Evolutionary conservation across 23 red algal species (phyloP), one percentile per base, ranked within the genome.

Genomic region (Gracilaria vermiculophylla): DNA sequence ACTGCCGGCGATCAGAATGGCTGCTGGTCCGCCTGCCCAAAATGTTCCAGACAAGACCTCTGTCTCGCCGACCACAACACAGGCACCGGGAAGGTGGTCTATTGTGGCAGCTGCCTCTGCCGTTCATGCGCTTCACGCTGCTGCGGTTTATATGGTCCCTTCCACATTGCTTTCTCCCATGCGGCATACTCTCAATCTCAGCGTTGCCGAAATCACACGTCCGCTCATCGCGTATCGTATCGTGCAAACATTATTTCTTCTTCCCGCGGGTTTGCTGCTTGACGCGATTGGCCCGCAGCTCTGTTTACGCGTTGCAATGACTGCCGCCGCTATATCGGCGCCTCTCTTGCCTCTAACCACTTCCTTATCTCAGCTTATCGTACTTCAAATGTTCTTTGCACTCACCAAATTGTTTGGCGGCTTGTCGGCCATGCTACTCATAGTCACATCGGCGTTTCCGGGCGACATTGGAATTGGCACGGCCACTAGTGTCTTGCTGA

Each of bases 91-190:
- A 21, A 79, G 57, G 36, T 93, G 90, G 90, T 31, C 58, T 16
- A 32, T 78, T 11, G 79, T 80, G 20, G 51, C 20, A 23, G 90
- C 81, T 24, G 90, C 80, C 3, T 93, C 90, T 23, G 27, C 77
- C 25, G 81, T 93, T 19, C 90, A 93, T 39, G 90, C 90, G 16
- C 73, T 93, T 23, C 90, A 93, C 40, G 90, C 90, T 47, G 76
- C 90, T 16, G 87, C 87, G 52, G 87, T 91, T 11, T 91, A 91
- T 33, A 91, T 91, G 87, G 87, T 55, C 1, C 90, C 90, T 4
- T 51, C 80, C 16, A 93, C 90, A 17, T 60, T 86, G 31, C 71
- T 93, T 34, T 93, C 90, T 7, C 90, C 79, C 2, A 93, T 93
- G 90, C 70, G 90, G 2, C 36, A 53, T 36, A 55, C 79, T 10